phyloP scores from a whole-genome alignment of 495 filamentous ascomycete genomes.

The Penicillium cataractarum region DNA sequence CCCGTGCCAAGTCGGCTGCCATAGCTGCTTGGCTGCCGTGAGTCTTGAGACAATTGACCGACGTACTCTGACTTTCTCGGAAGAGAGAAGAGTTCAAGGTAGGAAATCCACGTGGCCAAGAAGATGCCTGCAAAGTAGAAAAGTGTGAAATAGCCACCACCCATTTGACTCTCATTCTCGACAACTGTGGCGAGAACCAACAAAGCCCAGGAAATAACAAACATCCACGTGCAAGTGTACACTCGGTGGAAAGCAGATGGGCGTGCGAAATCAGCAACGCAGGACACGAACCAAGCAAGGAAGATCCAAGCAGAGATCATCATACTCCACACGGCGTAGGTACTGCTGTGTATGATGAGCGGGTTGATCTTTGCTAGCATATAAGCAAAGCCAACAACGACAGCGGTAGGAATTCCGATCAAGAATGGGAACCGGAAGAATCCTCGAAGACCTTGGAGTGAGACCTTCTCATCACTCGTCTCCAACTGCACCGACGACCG shows the following conservation, averaged over 20 bases:
- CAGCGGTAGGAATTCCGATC: slow-evolving; percentile 66
- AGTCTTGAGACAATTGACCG: slow-evolving; percentile 30
- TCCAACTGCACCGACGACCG: slow-evolving; percentile 59
- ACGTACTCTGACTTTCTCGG: slow-evolving; percentile 71
- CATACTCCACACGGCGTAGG: slow-evolving; percentile 85
- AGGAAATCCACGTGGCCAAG: slow-evolving; percentile 69
- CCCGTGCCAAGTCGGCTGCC: slow-evolving; percentile 42
- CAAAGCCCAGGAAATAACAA: slow-evolving; percentile 68
- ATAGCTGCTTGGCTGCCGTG: slow-evolving; percentile 47
- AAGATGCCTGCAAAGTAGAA: slow-evolving; percentile 78
- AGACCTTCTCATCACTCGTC: slow-evolving; percentile 61
- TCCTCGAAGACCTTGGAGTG: slow-evolving; percentile 76
- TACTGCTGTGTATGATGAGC: slow-evolving; percentile 81
- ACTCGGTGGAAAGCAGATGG: slow-evolving; percentile 83
- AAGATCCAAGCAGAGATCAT: slow-evolving; percentile 81
- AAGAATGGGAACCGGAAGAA: slow-evolving; percentile 84
- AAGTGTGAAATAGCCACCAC: slow-evolving; percentile 79
- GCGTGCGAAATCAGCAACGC: slow-evolving; percentile 78
- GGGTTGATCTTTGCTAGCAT: slow-evolving; percentile 83
- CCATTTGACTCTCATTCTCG: slow-evolving; percentile 71
- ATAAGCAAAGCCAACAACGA: slow-evolving; percentile 73
- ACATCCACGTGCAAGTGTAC: slow-evolving; percentile 85
- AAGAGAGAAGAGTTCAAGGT: slow-evolving; percentile 79
- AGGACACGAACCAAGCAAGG: slow-evolving; percentile 80
- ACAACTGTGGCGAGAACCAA: slow-evolving; percentile 74